These are phyloP conservation scores for Nicotiana knightiana DNA, from an alignment of 257 asterid genomes.

Conservation along the genomic window DNA sequence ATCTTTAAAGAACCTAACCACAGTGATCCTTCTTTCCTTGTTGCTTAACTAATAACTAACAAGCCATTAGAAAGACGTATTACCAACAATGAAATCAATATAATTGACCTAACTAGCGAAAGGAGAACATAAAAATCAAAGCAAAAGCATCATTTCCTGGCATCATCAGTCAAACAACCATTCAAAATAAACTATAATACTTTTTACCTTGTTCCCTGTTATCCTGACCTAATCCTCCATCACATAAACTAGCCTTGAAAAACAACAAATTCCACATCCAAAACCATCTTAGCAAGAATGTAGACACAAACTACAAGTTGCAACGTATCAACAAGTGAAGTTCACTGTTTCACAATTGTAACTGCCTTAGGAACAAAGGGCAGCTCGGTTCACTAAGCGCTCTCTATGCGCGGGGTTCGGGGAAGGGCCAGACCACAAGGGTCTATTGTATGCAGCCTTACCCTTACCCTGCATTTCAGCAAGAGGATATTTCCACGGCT, in stretches of 20 bases:
- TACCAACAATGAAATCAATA: neutral
- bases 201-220: neutral
- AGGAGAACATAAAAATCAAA: neutral
- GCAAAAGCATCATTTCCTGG: neutral
- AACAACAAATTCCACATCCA: neutral
- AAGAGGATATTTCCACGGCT: too few relatives aligned
- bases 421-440: too few relatives aligned
- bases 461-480: too few relatives aligned
- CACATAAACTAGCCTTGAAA: neutral
- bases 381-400: too few relatives aligned
- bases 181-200: neutral
- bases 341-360: neutral
- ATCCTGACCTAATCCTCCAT: neutral
- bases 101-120: neutral
- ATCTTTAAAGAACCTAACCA: neutral
- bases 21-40: neutral
- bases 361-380: too few relatives aligned
- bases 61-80: neutral
- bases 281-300: neutral
- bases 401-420: too few relatives aligned
- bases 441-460: too few relatives aligned
- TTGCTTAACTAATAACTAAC: neutral
- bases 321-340: neutral
- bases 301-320: neutral
- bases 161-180: neutral